Conservation (phyloP, 768 basidiomycete species). For the Phaffia australis region DNA sequence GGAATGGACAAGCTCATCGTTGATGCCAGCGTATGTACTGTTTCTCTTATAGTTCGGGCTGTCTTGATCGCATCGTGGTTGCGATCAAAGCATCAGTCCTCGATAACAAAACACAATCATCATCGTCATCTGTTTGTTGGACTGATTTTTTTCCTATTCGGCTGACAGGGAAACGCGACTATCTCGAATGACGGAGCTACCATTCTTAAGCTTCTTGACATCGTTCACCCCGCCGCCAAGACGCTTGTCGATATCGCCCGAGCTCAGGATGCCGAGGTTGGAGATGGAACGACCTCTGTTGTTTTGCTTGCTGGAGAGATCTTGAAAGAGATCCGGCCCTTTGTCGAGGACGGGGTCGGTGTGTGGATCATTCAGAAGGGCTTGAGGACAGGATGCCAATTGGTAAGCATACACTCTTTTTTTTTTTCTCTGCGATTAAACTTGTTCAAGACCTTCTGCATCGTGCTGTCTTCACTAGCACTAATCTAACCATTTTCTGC, state of each 20-base stretch:
- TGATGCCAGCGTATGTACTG: slow-evolving; percentile 26
- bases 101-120: not conserved
- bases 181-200: slow-evolving; percentile 99
- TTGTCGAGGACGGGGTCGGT: slow-evolving; percentile 93
- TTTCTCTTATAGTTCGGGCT: not conserved
- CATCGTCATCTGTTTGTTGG: not conserved
- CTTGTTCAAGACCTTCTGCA: not conserved
- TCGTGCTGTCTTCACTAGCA: not conserved
- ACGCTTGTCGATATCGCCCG: slow-evolving; percentile 98
- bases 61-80: too few relatives aligned
- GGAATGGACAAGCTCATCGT: slow-evolving; percentile 87
- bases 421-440: not conserved
- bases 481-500: not conserved
- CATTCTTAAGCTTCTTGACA: slow-evolving; percentile 91
- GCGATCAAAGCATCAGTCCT: not conserved
- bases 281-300: slow-evolving; percentile 95
- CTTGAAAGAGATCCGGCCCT: slow-evolving; percentile 78
- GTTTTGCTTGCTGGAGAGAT: slow-evolving; percentile 89
- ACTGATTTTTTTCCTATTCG: not conserved
- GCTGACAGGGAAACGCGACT: slow-evolving; percentile 77
- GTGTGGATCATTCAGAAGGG: slow-evolving; percentile 98
- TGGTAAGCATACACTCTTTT: slow-evolving; percentile 48
- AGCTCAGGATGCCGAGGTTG: slow-evolving; percentile 95
- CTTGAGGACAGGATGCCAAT: slow-evolving; percentile 69
- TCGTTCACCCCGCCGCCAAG: slow-evolving; percentile 93